Evolutionary conservation across 805 yeast genomes (phyloP), one percentile per base, ranked within the genome.

Genomic region (Candida ovalis): DNA sequence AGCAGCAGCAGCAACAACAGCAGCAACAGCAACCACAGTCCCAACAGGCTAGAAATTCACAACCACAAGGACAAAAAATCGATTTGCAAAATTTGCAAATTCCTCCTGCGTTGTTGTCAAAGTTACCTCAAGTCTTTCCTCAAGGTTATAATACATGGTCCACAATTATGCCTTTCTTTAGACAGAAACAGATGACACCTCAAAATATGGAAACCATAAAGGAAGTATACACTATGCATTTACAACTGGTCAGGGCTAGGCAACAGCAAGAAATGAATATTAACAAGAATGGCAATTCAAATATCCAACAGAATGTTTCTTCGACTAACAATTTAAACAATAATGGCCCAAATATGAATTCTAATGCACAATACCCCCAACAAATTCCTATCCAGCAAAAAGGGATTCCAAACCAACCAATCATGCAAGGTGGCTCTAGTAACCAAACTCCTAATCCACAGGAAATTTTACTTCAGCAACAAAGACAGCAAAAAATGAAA

Each of bases 121-220:
- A 79, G 57, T 77, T 88, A 42, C 95, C 96, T 9, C 84, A 78
- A 42, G 53, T 59, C 8, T 71, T 88, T 30, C 97, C 97, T 0
- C 83, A 84, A 13, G 84, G 82, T 43, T 83, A 83, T 25, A 83
- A 78, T 55, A 87, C 95, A 6, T 90, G 96, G 96, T 78, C 81
- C 21, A 87, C 82, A 61, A 80, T 88, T 25, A 80, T 82, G 64
- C 84, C 82, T 38, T 75, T 82, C 55, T 77, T 80, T 53, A 75
- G 78, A 53, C 59, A 54, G 32, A 81, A 80, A 50, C 71, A 79
- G 50, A 67, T 87, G 36, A 80, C 86, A 1, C 76, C 78, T 6
- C 76, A 80, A 30, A 78, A 77, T 24, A 68, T 84, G 70, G 78
- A 78, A 15, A 64, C 77, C 22, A 80, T 87, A 40, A 82, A 80